Conservation (phyloP, 2,329 filamentous ascomycete species). For the Teratosphaeria zuluensis region DNA sequence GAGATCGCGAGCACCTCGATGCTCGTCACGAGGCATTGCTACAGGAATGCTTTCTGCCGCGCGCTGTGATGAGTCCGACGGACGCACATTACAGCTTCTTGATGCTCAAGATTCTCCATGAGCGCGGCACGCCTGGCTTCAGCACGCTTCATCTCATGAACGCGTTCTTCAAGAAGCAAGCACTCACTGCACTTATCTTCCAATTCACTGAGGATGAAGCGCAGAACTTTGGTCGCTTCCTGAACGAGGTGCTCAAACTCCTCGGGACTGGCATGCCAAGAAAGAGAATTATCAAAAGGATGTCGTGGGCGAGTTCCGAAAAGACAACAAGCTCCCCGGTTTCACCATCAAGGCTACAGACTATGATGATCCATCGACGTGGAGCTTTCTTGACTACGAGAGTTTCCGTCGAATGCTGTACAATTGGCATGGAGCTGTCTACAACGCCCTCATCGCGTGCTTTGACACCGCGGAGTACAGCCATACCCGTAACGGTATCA, state of each 20-base stretch:
- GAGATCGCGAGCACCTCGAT: constrained; percentile 45
- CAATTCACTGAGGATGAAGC: constrained; percentile 83
- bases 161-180: constrained; percentile 72
- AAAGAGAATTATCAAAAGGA: constrained; percentile 71
- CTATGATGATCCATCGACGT: constrained; percentile 53
- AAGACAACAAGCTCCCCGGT: constrained; percentile 52
- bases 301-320: constrained; percentile 54
- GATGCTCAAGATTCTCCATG: constrained; percentile 80
- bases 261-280: constrained; percentile 77
- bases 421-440: constrained; percentile 82
- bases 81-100: constrained; percentile 85
- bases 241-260: constrained; percentile 72
- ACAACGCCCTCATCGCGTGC: constrained; percentile 69
- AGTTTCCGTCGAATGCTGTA: constrained; percentile 77
- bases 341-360: constrained; percentile 64
- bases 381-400: constrained; percentile 68
- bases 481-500: constrained; percentile 94
- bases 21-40: constrained; percentile 65
- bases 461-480: constrained; percentile 83
- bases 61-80: constrained; percentile 69
- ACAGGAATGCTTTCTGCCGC: constrained; percentile 86
- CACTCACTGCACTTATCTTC: constrained; percentile 74
- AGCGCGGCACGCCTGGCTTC: constrained; percentile 75
- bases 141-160: constrained; percentile 75
- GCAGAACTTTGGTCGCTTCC: constrained; percentile 83